These are phyloP conservation scores for Lasiodiplodia theobromae DNA, from an alignment of 2,329 filamentous ascomycete species.

Conservation along the genomic window DNA sequence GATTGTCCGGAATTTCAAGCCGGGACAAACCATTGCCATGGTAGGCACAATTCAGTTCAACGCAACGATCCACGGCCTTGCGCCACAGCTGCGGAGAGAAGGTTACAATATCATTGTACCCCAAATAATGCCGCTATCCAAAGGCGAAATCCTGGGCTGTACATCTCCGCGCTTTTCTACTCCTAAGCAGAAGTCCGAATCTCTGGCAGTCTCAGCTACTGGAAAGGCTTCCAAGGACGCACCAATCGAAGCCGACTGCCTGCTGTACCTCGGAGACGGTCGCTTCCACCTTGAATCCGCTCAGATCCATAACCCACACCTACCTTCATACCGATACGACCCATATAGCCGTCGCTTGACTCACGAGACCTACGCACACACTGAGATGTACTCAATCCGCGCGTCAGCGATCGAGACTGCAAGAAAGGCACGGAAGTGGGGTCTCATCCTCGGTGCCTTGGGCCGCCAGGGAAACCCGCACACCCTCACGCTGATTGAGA, in stretches of 20 bases:
- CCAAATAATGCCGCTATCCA: slow-evolving; percentile 90
- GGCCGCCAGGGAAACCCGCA: slow-evolving; percentile 96
- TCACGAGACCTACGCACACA: slow-evolving; percentile 88
- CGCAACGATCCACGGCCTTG: slow-evolving; percentile 88
- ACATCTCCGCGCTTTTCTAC: slow-evolving; percentile 76
- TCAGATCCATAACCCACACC: slow-evolving; percentile 95
- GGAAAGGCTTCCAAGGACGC: slow-evolving; percentile 47
- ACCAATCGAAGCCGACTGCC: slow-evolving; percentile 68
- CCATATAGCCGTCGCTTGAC: slow-evolving; percentile 93
- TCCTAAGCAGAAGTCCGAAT: slow-evolving; percentile 6
- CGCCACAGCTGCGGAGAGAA: slow-evolving; percentile 76
- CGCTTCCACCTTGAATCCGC: slow-evolving; percentile 96
- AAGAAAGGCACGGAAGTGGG: slow-evolving; percentile 84
- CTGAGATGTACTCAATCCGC: slow-evolving; percentile 85
- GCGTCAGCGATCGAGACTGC: slow-evolving; percentile 78
- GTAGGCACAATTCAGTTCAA: slow-evolving; percentile 99
- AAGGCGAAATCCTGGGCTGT: slow-evolving; percentile 96
- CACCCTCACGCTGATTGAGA: slow-evolving; percentile 86
- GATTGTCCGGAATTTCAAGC: slow-evolving; percentile 84
- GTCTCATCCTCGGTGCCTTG: slow-evolving; percentile 89
- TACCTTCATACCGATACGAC: slow-evolving; percentile 95
- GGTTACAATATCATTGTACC: slow-evolving; percentile 88
- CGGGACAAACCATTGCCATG: slow-evolving; percentile 86
- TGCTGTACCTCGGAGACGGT: slow-evolving; percentile 90
- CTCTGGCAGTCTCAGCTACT: slow-evolving; percentile 38